Percentiles rank a stretch among this genome's conserved stretches.
Evolutionary conservation across 148 eudicot genomes (phyloP).

Genomic region (Rhododendron ferrugineum): DNA sequence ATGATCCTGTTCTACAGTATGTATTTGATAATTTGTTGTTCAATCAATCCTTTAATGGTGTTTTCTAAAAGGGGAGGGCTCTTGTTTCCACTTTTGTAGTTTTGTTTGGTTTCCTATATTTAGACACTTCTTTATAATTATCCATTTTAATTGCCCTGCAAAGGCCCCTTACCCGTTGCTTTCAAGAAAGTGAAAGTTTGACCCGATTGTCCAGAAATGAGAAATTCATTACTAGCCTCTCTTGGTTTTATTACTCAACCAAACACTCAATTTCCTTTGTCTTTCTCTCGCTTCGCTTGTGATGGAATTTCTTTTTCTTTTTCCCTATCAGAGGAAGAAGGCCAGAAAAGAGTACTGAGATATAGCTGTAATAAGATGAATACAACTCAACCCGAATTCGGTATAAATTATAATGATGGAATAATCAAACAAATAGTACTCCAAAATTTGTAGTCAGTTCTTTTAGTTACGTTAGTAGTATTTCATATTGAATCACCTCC

Average conservation of each 20-base stretch:
- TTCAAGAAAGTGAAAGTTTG: conserved; percentile 64
- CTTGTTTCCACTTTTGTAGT: conserved; percentile 17
- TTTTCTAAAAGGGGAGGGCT: conserved; percentile 3
- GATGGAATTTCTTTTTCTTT: no score
- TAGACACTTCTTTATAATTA: conserved; percentile 20
- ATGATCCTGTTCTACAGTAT: not conserved
- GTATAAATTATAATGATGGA: no score
- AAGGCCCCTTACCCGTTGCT: conserved; percentile 61
- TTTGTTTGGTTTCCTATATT: conserved; percentile 37
- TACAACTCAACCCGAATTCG: no score
- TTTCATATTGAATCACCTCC: not conserved
- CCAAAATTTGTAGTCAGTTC: not conserved
- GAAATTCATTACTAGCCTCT: conserved; percentile 19
- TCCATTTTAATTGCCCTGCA: conserved; percentile 15
- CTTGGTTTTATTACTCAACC: conserved; percentile 12
- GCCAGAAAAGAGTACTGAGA: not conserved
- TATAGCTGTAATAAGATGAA: no score
- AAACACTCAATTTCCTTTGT: not conserved
- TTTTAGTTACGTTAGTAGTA: no score
- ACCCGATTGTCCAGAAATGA: conserved; percentile 25
- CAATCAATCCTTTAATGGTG: not conserved
- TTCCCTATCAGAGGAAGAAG: not conserved
- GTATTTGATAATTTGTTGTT: conserved; percentile 11
- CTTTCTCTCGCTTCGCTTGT: not conserved
- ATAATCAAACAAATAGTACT: no score